These are phyloP conservation scores for Pseudomonodictys pantanalensis DNA, from an alignment of 495 filamentous ascomycete species.

Conservation along the genomic window DNA sequence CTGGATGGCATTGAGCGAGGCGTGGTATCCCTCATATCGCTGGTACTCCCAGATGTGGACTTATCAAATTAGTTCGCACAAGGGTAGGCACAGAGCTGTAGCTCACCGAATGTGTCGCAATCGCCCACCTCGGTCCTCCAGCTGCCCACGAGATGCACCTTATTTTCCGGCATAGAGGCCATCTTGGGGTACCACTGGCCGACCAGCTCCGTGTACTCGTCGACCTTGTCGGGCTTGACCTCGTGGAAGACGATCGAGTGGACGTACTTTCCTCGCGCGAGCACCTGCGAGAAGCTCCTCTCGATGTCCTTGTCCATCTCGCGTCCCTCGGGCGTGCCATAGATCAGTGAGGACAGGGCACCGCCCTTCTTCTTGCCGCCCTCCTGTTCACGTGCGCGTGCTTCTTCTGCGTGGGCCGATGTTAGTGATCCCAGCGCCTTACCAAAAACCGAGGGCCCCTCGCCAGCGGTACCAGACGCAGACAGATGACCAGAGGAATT, in stretches of 20 bases:
- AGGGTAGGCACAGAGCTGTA: neutral
- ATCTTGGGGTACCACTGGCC: slow-evolving; percentile 88
- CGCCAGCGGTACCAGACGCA: slow-evolving; percentile 40
- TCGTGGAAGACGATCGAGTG: slow-evolving; percentile 97
- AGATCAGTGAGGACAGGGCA: slow-evolving; percentile 71
- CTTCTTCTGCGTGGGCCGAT: slow-evolving; percentile 36
- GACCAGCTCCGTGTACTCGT: slow-evolving; percentile 91
- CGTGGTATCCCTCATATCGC: slow-evolving; percentile 92
- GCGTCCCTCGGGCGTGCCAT: slow-evolving; percentile 90
- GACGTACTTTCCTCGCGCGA: slow-evolving; percentile 96
- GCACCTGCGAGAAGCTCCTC: slow-evolving; percentile 85
- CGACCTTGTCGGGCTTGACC: slow-evolving; percentile 91
- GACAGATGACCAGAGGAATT: slow-evolving; percentile 45
- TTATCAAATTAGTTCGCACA: slow-evolving; percentile 32
- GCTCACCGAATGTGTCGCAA: slow-evolving; percentile 90
- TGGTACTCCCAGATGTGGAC: slow-evolving; percentile 99
- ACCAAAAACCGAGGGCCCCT: slow-evolving; percentile 16
- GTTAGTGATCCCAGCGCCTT: slow-evolving; percentile 40
- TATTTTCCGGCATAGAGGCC: slow-evolving; percentile 76
- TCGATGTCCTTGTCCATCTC: slow-evolving; percentile 93
- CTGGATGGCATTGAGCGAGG: slow-evolving; percentile 79
- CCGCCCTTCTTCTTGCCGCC: slow-evolving; percentile 51
- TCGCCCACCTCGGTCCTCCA: slow-evolving; percentile 99
- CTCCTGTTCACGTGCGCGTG: slow-evolving; percentile 47
- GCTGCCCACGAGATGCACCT: slow-evolving; percentile 93